phyloP scores from a whole-genome alignment of 2,329 filamentous ascomycete genomes.

The Ceratocystis destructans region DNA sequence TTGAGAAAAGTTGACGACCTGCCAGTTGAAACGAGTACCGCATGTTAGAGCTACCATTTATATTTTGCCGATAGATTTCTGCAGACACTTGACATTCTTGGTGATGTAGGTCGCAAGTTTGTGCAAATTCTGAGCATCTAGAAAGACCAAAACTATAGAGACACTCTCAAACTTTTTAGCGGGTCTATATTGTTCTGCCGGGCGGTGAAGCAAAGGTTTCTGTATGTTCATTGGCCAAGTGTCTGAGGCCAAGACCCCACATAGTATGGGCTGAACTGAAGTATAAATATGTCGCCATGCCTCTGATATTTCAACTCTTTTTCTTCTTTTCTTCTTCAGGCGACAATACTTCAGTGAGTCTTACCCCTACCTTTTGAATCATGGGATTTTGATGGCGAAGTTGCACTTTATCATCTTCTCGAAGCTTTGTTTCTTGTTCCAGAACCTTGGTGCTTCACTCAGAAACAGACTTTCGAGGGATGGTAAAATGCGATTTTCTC shows the following conservation, averaged over 20 bases:
- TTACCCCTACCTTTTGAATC: conserved; percentile 26
- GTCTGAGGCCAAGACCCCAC: conserved; percentile 1
- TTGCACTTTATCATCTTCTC: background rate
- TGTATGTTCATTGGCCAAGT: background rate
- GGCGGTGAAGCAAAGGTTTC: background rate
- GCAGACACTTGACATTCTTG: background rate
- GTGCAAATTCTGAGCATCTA: background rate
- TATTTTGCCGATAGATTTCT: background rate
- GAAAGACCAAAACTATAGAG: conserved; percentile 16
- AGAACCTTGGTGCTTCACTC: background rate
- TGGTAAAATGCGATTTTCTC: background rate
- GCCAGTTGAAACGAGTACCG: background rate
- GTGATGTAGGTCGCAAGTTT: conserved; percentile 14
- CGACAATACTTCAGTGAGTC: conserved; percentile 47
- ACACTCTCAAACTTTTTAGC: conserved; percentile 17
- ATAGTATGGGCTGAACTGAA: conserved; percentile 26
- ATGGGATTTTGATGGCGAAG: conserved; percentile 19
- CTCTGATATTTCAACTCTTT: conserved; percentile 28
- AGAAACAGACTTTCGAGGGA: background rate
- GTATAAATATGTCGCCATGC: conserved; percentile 31
- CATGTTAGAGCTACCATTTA: background rate
- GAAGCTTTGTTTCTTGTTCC: background rate
- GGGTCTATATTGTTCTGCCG: conserved; percentile 22
- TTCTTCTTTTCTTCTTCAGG: conserved; percentile 42
- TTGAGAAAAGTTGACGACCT: too few relatives aligned